Evolutionary conservation across 2,329 filamentous ascomycete species (phyloP).

Genomic region (Fusarium oligoseptatum): DNA sequence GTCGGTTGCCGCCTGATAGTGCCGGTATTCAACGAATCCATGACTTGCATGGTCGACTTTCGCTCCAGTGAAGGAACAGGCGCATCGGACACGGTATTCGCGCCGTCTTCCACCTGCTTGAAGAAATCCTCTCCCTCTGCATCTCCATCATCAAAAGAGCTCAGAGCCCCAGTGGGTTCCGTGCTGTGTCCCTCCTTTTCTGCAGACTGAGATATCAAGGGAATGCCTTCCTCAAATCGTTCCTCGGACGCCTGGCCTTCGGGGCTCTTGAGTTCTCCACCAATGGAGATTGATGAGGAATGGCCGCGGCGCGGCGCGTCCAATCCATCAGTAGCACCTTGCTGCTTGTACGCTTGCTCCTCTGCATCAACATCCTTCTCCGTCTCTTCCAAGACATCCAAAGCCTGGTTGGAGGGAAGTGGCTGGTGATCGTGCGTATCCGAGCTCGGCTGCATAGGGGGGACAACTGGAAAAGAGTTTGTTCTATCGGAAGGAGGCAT

Average conservation of each 20-base stretch:
- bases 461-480: slow-evolving; percentile 74
- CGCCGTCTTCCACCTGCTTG: slow-evolving; percentile 59
- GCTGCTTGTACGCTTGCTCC: slow-evolving; percentile 52
- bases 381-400: slow-evolving; percentile 66
- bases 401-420: slow-evolving; percentile 64
- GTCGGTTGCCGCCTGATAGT: slow-evolving; percentile 48
- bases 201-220: slow-evolving; percentile 64
- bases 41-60: slow-evolving; percentile 78
- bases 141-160: slow-evolving; percentile 59
- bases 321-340: slow-evolving; percentile 20
- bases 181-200: slow-evolving; percentile 9
- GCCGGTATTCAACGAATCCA: slow-evolving; percentile 62
- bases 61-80: slow-evolving; percentile 63
- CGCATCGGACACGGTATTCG: slow-evolving; percentile 36
- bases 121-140: slow-evolving; percentile 75
- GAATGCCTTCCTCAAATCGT: slow-evolving; percentile 78
- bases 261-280: slow-evolving; percentile 57
- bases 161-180: slow-evolving; percentile 41
- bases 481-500: slow-evolving; percentile 70
- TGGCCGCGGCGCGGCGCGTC: slow-evolving; percentile 37
- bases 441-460: slow-evolving; percentile 53
- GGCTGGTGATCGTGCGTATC: slow-evolving; percentile 52
- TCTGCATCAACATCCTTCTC: slow-evolving; percentile 63
- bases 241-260: slow-evolving; percentile 64
- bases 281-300: slow-evolving; percentile 54